Conservation (phyloP, 2,329 filamentous ascomycete genomes). For the Cladosporium oxysporum region DNA sequence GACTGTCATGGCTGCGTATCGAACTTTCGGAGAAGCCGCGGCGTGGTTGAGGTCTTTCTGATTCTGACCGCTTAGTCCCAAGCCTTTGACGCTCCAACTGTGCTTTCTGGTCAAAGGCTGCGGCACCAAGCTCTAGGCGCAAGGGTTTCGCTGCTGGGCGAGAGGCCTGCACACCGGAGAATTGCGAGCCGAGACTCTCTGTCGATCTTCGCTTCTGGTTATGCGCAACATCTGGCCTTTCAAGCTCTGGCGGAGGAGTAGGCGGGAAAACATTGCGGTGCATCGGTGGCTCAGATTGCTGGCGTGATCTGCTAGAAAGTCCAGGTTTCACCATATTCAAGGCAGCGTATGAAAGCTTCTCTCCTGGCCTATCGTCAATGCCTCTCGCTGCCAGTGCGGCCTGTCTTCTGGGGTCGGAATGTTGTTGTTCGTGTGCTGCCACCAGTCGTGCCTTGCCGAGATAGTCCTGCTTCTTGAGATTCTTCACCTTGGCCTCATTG, state of each 20-base stretch:
- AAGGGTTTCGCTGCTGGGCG: conserved; percentile 49
- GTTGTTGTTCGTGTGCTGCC: conserved; percentile 58
- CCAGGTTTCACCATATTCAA: conserved; percentile 90
- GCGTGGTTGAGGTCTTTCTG: conserved; percentile 39
- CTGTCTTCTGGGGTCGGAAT: conserved; percentile 32
- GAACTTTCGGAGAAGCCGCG: conserved; percentile 25
- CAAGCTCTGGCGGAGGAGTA: conserved; percentile 93
- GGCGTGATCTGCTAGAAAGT: conserved; percentile 70
- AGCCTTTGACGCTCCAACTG: conserved; percentile 45
- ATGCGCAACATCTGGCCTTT: conserved; percentile 44
- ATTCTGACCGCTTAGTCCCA: conserved; percentile 42
- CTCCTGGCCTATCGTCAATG: conserved; percentile 77
- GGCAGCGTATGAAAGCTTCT: conserved; percentile 87
- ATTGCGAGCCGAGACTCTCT: conserved; percentile 49
- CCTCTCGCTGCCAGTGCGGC: conserved; percentile 47
- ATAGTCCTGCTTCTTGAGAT: conserved; percentile 96
- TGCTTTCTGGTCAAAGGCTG: conserved; percentile 48
- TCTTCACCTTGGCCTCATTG: conserved; percentile 97
- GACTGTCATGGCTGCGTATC: conserved; percentile 24
- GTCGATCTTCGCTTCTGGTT: conserved; percentile 37
- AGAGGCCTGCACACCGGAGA: conserved; percentile 38
- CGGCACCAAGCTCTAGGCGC: conserved; percentile 50
- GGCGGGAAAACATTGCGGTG: conserved; percentile 86
- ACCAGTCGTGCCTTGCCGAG: conserved; percentile 93
- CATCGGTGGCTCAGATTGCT: conserved; percentile 81